Percentiles rank a stretch among this genome's conserved stretches.
These are phyloP conservation scores for Phaseolus lunatus DNA, from an alignment of 306 rosid species.

Conservation along the genomic window DNA sequence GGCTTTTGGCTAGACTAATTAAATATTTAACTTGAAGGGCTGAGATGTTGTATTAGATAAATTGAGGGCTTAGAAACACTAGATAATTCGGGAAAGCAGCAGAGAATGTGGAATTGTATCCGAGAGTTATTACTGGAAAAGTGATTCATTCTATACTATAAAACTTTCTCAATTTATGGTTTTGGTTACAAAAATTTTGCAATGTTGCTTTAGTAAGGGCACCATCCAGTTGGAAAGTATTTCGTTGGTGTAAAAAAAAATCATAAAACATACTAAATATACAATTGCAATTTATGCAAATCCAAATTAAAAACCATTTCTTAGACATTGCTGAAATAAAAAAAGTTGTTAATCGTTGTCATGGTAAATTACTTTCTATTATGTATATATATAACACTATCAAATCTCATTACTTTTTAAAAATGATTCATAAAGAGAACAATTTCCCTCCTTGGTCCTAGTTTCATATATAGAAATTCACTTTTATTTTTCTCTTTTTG, in stretches of 20 bases:
- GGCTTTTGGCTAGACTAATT: constrained; percentile 28
- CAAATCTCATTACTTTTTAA: no score
- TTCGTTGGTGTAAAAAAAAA: constrained; percentile 4
- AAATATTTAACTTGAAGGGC: constrained; percentile 15
- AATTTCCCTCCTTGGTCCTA: neutral
- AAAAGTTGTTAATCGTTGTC: no score
- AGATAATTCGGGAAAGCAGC: constrained; percentile 14
- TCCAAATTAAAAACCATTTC: no score
- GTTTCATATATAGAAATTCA: constrained; percentile 1
- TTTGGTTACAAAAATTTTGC: constrained; percentile 17
- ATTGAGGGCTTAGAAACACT: constrained; percentile 20
- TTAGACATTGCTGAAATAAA: no score
- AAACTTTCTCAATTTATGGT: constrained; percentile 30
- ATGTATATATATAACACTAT: no score
- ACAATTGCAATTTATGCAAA: no score
- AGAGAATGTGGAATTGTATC: constrained; percentile 22
- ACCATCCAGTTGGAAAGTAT: constrained; percentile 29
- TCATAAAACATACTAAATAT: no score
- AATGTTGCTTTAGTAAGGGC: neutral
- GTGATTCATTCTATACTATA: constrained; percentile 23
- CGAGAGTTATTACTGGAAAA: constrained; percentile 7
- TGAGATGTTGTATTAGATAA: constrained; percentile 5
- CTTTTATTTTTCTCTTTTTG: constrained; percentile 40
- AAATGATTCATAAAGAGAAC: no score
- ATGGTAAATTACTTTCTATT: no score